Conservation (phyloP, 441 rosid species). For the Adansonia madagascariensis region DNA sequence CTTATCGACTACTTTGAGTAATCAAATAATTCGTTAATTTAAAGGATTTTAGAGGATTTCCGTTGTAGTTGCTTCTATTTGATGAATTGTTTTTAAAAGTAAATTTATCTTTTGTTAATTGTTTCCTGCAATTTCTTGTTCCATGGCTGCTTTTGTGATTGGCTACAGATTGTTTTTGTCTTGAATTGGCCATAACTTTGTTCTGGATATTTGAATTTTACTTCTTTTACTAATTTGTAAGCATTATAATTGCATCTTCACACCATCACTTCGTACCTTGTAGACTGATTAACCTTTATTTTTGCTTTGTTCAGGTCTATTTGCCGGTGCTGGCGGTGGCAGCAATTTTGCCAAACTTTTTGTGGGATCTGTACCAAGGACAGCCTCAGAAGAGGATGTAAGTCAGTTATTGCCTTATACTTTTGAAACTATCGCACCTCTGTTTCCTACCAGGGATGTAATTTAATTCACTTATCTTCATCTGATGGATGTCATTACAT, state of each 20-base stretch:
- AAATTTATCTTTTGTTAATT: background rate
- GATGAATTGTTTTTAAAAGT: background rate
- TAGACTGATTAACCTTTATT: background rate
- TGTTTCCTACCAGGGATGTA: background rate
- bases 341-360: constrained; percentile 84
- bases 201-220: background rate
- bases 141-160: background rate
- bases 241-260: background rate
- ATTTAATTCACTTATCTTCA: constrained; percentile 9
- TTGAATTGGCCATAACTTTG: background rate
- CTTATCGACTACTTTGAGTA: constrained; percentile 11
- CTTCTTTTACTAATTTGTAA: background rate
- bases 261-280: background rate
- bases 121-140: background rate
- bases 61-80: background rate
- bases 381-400: constrained; percentile 87
- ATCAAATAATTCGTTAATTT: background rate
- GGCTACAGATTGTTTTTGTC: background rate
- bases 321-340: constrained; percentile 51
- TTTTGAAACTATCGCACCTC: constrained; percentile 9
- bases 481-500: background rate
- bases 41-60: background rate
- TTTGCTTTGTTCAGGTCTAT: constrained; percentile 50
- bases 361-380: constrained; percentile 98
- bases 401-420: constrained; percentile 37